Evolutionary conservation across 2,329 filamentous ascomycete species (phyloP).

Genomic region (Alternaria sp.): DNA sequence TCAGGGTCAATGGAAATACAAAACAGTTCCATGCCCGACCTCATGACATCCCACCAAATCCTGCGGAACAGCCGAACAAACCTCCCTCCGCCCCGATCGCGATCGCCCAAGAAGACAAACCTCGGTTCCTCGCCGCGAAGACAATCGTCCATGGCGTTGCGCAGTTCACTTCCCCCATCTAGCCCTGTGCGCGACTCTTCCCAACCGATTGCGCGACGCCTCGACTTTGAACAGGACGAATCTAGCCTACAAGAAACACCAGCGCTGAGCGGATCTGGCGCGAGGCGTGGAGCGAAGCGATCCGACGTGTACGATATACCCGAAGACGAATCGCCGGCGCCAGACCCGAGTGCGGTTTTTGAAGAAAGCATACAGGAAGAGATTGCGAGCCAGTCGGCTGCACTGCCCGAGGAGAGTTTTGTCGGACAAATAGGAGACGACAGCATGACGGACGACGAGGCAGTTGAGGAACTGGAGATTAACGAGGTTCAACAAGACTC

Average conservation of each 20-base stretch:
- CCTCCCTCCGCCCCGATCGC: conserved; percentile 61
- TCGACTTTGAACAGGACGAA: conserved; percentile 63
- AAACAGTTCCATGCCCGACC: conserved; percentile 64
- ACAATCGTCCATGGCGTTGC: conserved; percentile 65
- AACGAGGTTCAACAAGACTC: conserved; percentile 39
- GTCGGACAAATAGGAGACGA: conserved; percentile 41
- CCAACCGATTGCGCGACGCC: conserved; percentile 59
- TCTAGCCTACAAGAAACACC: conserved; percentile 44
- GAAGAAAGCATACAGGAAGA: conserved; percentile 48
- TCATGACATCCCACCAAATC: conserved; percentile 54
- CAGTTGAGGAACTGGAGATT: conserved; percentile 29
- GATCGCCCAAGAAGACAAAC: conserved; percentile 70
- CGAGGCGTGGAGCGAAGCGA: conserved; percentile 39
- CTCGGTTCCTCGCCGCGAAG: conserved; percentile 67
- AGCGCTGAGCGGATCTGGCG: conserved; percentile 45
- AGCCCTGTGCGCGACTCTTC: conserved; percentile 43
- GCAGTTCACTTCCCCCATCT: conserved; percentile 54
- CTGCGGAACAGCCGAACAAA: conserved; percentile 55
- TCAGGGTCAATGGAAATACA: conserved; percentile 70
- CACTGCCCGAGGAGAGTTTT: conserved; percentile 40
- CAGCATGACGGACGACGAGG: conserved; percentile 28
- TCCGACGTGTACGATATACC: conserved; percentile 44
- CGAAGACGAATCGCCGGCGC: conserved; percentile 40
- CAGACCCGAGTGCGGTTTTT: conserved; percentile 33
- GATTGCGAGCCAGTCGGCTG: conserved; percentile 35